These are phyloP conservation scores for Sclerotinia sclerotiorum DNA, from an alignment of 2,329 filamentous ascomycete genomes.

Conservation along the genomic window DNA sequence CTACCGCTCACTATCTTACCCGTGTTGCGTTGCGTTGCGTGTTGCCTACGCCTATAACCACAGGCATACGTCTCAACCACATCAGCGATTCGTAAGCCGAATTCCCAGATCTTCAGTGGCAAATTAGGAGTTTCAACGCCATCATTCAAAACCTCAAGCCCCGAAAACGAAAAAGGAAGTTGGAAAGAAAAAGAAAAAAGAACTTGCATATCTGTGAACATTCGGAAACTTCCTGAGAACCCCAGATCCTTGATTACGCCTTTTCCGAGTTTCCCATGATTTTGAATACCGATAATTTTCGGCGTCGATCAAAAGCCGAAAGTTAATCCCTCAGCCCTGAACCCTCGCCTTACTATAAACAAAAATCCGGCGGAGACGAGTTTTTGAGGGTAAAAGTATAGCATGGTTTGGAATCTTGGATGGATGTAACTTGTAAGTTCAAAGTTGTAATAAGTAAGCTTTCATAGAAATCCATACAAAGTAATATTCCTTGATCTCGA, in stretches of 20 bases:
- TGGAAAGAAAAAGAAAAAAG: too few species aligned
- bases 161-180: not conserved
- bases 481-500: not conserved
- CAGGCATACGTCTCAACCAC: not conserved
- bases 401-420: not conserved
- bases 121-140: slow-evolving; percentile 9
- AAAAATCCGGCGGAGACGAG: not conserved
- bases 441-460: not conserved
- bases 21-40: too few species aligned
- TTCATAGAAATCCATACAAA: slow-evolving; percentile 1
- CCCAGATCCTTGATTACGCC: not conserved
- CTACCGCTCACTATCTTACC: not conserved
- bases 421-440: too few species aligned
- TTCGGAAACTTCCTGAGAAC: not conserved
- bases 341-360: not conserved
- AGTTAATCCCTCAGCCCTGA: slow-evolving; percentile 5
- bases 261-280: not conserved
- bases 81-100: not conserved
- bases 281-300: not conserved
- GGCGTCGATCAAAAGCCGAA: not conserved
- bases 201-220: not conserved
- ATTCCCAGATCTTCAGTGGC: not conserved
- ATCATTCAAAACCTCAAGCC: not conserved
- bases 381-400: not conserved
- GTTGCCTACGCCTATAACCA: not conserved